Conservation (phyloP, 441 rosid species). For the Erodium texanum region DNA sequence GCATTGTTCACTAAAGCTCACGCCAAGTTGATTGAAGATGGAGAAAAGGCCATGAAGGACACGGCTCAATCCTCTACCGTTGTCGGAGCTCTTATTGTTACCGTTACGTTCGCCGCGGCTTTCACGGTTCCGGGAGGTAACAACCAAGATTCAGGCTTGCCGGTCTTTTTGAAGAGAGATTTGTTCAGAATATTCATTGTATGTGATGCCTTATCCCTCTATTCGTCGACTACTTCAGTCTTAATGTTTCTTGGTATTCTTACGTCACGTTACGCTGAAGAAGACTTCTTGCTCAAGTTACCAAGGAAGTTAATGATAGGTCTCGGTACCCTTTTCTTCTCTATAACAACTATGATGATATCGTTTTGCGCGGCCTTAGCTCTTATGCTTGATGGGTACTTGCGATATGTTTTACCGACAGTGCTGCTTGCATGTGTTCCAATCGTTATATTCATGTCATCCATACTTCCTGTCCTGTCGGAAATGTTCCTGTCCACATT, state of each 20-base stretch:
- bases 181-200: not conserved
- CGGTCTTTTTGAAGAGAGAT: not conserved
- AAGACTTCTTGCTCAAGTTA: not conserved
- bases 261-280: not conserved
- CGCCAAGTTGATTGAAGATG: not conserved
- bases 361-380: not conserved
- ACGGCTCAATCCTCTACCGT: not conserved
- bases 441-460: not conserved
- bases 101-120: not conserved
- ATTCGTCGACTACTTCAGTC: not conserved
- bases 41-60: not conserved
- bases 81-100: not conserved
- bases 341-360: not conserved
- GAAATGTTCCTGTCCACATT: not conserved
- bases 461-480: not conserved
- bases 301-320: not conserved
- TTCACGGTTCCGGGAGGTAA: not conserved
- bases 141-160: not conserved
- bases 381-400: not conserved
- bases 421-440: not conserved
- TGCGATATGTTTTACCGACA: not conserved
- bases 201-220: not conserved
- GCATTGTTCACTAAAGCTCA: not conserved
- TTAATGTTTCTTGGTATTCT: not conserved
- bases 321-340: not conserved